Conservation (phyloP, 202 grass and related monocot species). For the Cymbopogon flexuosus region DNA sequence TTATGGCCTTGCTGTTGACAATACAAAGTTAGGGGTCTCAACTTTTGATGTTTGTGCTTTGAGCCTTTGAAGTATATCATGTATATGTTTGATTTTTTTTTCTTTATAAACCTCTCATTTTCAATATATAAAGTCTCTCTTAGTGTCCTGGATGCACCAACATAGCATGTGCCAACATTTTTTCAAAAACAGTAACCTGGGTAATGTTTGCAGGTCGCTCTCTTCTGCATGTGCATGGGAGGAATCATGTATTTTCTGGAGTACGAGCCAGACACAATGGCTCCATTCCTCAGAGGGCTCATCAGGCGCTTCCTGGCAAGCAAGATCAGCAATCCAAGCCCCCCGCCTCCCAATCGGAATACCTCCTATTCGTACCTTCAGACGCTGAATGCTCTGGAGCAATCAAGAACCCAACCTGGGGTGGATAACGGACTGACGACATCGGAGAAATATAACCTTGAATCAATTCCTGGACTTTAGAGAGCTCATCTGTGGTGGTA, state of each 20-base stretch:
- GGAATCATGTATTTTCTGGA: constrained; percentile 98
- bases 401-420: constrained; percentile 31
- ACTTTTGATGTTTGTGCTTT: neutral
- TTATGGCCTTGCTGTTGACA: neutral
- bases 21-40: neutral
- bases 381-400: constrained; percentile 48
- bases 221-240: constrained; percentile 95
- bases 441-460: constrained; percentile 74
- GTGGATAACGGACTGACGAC: constrained; percentile 24
- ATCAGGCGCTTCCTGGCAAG: constrained; percentile 87
- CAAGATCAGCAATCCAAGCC: constrained; percentile 80
- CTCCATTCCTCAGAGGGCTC: constrained; percentile 88
- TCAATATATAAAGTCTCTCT: neutral
- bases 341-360: constrained; percentile 48
- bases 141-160: too few species aligned
- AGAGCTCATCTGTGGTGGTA: constrained; percentile 16
- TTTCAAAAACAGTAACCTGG: constrained; percentile 2
- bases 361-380: constrained; percentile 62
- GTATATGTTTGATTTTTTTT: neutral
- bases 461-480: constrained; percentile 89
- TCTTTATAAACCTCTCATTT: neutral
- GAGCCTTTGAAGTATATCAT: neutral
- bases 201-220: constrained; percentile 63
- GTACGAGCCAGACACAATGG: constrained; percentile 92
- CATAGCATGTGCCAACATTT: neutral